A percentile compares a stretch with the other conserved stretches of the same genome.
phyloP scores from a whole-genome alignment of 306 rosid genomes.

The Sophora flavescens region DNA sequence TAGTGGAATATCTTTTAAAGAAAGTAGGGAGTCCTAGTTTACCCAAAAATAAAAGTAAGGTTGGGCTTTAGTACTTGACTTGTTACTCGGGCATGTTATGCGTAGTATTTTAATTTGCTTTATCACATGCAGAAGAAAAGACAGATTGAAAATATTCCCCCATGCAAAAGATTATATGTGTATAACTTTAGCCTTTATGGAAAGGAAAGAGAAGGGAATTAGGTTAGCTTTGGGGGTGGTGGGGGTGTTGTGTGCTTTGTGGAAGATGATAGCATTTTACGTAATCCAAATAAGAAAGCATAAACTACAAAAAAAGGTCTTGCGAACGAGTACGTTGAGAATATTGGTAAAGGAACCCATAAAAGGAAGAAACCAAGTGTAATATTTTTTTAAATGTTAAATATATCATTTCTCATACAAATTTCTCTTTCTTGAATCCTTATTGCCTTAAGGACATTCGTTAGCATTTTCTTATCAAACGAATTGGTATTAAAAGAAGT shows the following conservation, averaged over 20 bases:
- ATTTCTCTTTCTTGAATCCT: no score
- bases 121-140: conserved; percentile 51
- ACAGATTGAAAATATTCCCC: conserved; percentile 50
- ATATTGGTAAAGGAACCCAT: no score
- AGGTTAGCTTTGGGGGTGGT: conserved; percentile 29
- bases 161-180: conserved; percentile 45
- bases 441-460: no score
- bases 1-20: conserved; percentile 51
- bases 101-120: conserved; percentile 28
- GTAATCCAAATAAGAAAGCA: background rate
- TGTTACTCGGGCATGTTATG: conserved; percentile 40
- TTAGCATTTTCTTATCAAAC: no score
- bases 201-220: conserved; percentile 36
- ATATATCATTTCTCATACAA: no score
- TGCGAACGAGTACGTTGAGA: no score
- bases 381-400: no score
- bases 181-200: conserved; percentile 46
- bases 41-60: conserved; percentile 45
- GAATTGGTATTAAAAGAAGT: no score
- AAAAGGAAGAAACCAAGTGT: no score
- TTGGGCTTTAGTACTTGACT: conserved; percentile 34
- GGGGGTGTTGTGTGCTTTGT: conserved; percentile 40
- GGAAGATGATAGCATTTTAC: conserved; percentile 53
- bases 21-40: conserved; percentile 45
- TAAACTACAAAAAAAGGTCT: no score